Evolutionary conservation across 495 filamentous ascomycete genomes (phyloP).

Genomic region (Glonium stellatum): DNA sequence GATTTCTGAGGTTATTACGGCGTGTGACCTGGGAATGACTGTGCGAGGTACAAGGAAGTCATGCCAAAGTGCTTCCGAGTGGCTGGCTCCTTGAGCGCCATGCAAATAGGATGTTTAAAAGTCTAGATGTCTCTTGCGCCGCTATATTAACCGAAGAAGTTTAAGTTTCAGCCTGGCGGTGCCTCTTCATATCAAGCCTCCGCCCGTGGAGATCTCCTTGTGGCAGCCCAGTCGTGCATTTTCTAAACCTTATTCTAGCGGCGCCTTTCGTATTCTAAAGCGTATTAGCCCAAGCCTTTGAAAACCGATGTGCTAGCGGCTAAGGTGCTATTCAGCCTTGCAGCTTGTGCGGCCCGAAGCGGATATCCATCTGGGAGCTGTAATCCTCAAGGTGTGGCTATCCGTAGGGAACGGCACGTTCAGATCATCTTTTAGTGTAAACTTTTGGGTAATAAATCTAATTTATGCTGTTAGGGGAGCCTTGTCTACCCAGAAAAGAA

Average conservation of each 20-base stretch:
- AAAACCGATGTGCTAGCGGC: conserved; percentile 23
- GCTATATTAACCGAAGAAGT: not conserved
- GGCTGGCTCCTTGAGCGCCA: not conserved
- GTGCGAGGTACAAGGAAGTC: not conserved
- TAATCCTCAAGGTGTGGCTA: conserved; percentile 29
- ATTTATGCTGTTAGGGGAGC: conserved; percentile 39
- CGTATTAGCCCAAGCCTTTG: not conserved
- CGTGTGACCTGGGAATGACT: not conserved
- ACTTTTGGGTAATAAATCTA: conserved; percentile 2
- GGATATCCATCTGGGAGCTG: conserved; percentile 28
- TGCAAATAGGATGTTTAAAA: not conserved
- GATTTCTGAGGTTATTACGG: not conserved
- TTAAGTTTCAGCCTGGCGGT: not conserved
- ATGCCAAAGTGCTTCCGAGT: not conserved
- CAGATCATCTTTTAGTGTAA: not conserved
- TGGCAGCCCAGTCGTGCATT: not conserved
- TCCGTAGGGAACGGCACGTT: conserved; percentile 36
- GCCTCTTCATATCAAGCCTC: not conserved
- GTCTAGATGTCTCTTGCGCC: not conserved
- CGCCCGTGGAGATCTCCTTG: not conserved
- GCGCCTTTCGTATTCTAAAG: not conserved
- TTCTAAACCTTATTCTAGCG: not conserved
- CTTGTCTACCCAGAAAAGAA: conserved; percentile 44
- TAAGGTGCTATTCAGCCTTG: conserved; percentile 27
- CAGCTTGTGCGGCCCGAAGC: conserved; percentile 18